phyloP scores from a whole-genome alignment of 108 stramenopile genomes.

The Skeletonema menzelii region DNA sequence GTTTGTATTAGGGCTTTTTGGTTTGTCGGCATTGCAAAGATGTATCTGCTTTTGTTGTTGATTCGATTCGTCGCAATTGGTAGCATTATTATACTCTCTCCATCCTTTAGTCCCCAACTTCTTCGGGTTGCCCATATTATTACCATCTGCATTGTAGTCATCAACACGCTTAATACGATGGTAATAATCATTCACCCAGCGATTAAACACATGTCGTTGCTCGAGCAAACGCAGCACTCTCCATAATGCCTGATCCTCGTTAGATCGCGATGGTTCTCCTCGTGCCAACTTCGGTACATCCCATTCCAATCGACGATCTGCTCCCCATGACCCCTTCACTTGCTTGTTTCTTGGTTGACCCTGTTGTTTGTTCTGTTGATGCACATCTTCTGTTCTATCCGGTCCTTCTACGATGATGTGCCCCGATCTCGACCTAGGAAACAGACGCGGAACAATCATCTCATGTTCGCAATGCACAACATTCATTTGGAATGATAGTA shows the following conservation, averaged over 20 bases:
- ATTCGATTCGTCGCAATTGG: neutral
- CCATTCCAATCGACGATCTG: slow-evolving; percentile 9
- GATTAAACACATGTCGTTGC: slow-evolving; percentile 1
- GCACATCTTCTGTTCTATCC: neutral
- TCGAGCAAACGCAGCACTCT: slow-evolving; percentile 7
- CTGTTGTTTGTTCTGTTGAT: neutral
- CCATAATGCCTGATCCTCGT: slow-evolving; percentile 9
- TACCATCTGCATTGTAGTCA: neutral
- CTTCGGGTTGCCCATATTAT: neutral
- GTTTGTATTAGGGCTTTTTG: neutral
- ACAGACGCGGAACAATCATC: neutral
- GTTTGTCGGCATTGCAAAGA: neutral
- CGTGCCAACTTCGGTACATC: slow-evolving; percentile 3
- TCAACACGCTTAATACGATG: neutral
- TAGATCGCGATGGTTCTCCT: slow-evolving; percentile 5
- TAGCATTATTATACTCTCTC: neutral
- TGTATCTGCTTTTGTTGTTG: neutral
- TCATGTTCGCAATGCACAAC: slow-evolving; percentile 4
- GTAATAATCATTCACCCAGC: slow-evolving; percentile 1
- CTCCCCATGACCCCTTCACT: slow-evolving; percentile 11
- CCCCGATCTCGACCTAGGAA: neutral
- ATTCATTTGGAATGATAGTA: neutral
- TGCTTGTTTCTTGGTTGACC: neutral
- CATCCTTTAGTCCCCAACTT: neutral
- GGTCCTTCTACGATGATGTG: neutral